These are phyloP conservation scores for Ceratobasidium papillatum DNA, from an alignment of 1,284 basidiomycete genomes.

Conservation along the genomic window DNA sequence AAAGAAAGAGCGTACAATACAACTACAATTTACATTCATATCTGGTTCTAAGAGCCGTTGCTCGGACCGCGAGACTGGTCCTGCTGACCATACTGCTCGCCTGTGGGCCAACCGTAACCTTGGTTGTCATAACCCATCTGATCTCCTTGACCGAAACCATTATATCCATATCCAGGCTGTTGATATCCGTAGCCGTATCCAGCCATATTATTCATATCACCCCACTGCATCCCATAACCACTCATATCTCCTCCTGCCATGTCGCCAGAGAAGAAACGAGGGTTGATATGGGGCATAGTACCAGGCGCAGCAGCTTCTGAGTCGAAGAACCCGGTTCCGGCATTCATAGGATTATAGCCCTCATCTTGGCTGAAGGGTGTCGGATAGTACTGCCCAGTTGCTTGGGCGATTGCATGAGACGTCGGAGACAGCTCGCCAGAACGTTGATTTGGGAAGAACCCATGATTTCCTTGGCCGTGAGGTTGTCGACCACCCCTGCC, in stretches of 20 bases:
- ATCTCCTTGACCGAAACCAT: conserved; percentile 14
- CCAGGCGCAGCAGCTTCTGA: conserved; percentile 1
- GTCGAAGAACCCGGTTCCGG: conserved; percentile 29
- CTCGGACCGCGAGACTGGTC: background rate
- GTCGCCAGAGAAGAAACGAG: conserved; percentile 59
- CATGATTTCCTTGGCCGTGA: conserved; percentile 38
- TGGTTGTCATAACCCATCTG: conserved; percentile 2
- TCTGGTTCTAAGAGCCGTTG: background rate
- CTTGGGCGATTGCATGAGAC: conserved; percentile 59
- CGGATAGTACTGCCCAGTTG: conserved; percentile 57
- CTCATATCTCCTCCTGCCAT: conserved; percentile 23
- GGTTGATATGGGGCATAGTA: conserved; percentile 78
- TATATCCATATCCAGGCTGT: conserved; percentile 22
- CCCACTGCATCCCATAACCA: conserved; percentile 17
- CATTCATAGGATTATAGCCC: conserved; percentile 40
- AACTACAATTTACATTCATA: conserved; percentile 8
- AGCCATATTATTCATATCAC: conserved; percentile 13
- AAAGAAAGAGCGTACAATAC: background rate
- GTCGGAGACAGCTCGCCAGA: conserved; percentile 54
- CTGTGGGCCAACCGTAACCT: conserved; percentile 4
- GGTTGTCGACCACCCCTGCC: conserved; percentile 48
- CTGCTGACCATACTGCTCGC: background rate
- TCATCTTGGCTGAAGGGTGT: conserved; percentile 43
- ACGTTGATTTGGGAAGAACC: conserved; percentile 31
- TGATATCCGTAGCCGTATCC: conserved; percentile 31